Evolutionary conservation across 192 early-diverging fungal species (phyloP), one percentile per base, ranked within the genome.

Genomic region (Coemansia aciculifera): DNA sequence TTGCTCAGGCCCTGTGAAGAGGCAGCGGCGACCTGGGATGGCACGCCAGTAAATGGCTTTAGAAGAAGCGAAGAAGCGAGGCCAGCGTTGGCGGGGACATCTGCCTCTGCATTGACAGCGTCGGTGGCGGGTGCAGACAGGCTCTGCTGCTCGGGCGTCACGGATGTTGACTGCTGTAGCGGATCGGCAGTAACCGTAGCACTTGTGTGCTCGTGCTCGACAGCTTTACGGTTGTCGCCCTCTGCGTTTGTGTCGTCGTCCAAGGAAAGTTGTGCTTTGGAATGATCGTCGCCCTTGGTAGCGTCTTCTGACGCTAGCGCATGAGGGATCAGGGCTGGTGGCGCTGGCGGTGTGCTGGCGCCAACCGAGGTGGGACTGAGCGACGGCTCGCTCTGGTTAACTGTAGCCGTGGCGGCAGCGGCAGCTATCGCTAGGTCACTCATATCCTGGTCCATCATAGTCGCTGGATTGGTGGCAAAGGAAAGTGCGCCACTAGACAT

Each of bases 61-160:
- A 81, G 74, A 31, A 81, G 42, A n/a, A 81, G 71, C 39, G 79
- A 76, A 7, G 74, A 54, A 37, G 67, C 66, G 0, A 81, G 29
- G 0, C 27, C 36, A 1, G 40, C 63, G 15, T 21, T 36, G 27
- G 23, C 37, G 0, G 43, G 8, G n/a, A 23, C 27, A 15, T 9
- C 31, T 59, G 54, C 23, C 12, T 17, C 62, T 8, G 21, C 43
- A 3, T 13, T 27, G 13, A 17, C 24, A 63, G 27, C 8, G 42
- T 63, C 62, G 29, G 36, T 5, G 15, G 62, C 37, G 8, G 38
- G 29, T 8, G 27, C 27, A 29, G 42, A 12, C 13, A 24, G 19
- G n/a, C 59, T 39, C 36, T 40, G 59, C 36, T 39, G 21, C 32
- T 36, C 38, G 21, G 32, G 59, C 1, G 32, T 36, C 1, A 24